These are phyloP conservation scores for Claviceps purpurea DNA, from an alignment of 2,329 filamentous ascomycete species.

Conservation along the genomic window DNA sequence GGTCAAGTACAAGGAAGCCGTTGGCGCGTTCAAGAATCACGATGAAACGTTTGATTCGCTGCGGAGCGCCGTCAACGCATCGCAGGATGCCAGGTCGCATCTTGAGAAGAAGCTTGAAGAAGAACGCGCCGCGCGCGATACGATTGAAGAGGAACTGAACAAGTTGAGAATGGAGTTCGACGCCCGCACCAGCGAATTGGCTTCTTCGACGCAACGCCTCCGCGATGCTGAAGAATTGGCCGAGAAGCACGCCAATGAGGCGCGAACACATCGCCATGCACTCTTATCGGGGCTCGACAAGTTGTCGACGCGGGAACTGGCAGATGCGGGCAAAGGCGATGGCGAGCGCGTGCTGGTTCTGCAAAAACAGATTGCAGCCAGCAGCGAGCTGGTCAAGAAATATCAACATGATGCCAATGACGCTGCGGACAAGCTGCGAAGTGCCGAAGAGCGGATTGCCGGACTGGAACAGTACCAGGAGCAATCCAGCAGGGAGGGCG, in stretches of 20 bases:
- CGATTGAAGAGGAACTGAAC: conserved; percentile 60
- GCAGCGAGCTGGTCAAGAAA: conserved; percentile 69
- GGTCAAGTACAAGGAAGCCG: conserved; percentile 51
- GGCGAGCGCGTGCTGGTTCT: conserved; percentile 59
- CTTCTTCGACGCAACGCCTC: conserved; percentile 57
- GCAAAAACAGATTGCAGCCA: conserved; percentile 64
- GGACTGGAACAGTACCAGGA: conserved; percentile 95
- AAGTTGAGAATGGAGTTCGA: conserved; percentile 77
- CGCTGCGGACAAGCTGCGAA: conserved; percentile 77
- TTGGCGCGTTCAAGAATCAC: conserved; percentile 56
- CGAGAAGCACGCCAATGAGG: conserved; percentile 77
- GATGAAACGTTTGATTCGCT: conserved; percentile 60
- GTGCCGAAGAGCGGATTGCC: conserved; percentile 91
- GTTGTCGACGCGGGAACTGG: conserved; percentile 42
- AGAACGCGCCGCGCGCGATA: conserved; percentile 63
- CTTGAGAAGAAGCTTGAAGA: conserved; percentile 74
- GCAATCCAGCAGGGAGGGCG: conserved; percentile 84
- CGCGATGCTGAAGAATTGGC: conserved; percentile 79
- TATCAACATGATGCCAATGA: conserved; percentile 81
- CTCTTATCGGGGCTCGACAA: conserved; percentile 74
- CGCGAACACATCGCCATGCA: conserved; percentile 68
- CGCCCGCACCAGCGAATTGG: conserved; percentile 62
- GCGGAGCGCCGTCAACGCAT: conserved; percentile 64
- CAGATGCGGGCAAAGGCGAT: conserved; percentile 33
- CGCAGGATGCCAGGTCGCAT: conserved; percentile 60